Evolutionary conservation across 495 filamentous ascomycete species (phyloP).

Genomic region (Neurospora pannonica): DNA sequence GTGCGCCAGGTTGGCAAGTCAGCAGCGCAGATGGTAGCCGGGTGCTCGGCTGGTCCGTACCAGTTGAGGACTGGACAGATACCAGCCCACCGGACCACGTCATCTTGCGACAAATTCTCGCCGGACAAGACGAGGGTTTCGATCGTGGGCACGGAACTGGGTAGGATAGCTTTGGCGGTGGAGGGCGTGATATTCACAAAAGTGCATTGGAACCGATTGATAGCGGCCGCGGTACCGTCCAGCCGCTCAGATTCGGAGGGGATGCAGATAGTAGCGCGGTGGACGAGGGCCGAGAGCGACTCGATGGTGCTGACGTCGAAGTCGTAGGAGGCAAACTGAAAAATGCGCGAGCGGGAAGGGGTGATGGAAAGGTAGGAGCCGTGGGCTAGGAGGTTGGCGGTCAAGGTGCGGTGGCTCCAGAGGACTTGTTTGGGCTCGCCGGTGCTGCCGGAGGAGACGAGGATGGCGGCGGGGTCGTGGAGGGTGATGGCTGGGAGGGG

Average conservation of each 20-base stretch:
- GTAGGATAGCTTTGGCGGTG: slow-evolving; percentile 12
- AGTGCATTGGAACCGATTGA: slow-evolving; percentile 9
- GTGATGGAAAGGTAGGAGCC: slow-evolving; percentile 29
- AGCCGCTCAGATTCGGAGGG: slow-evolving; percentile 18
- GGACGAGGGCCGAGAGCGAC: slow-evolving; percentile 45
- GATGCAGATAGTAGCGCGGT: slow-evolving; percentile 27
- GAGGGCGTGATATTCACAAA: slow-evolving; percentile 18
- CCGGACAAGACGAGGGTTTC: slow-evolving; percentile 18
- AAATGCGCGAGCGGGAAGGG: slow-evolving; percentile 27
- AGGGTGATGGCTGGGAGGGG: neutral
- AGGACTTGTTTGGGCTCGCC: slow-evolving; percentile 36
- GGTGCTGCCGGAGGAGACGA: slow-evolving; percentile 14
- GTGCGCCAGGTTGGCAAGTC: neutral
- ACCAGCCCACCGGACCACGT: slow-evolving; percentile 8
- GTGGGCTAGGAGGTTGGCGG: slow-evolving; percentile 26
- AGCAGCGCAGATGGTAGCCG: slow-evolving; percentile 9
- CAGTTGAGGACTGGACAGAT: slow-evolving; percentile 16
- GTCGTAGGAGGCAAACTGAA: slow-evolving; percentile 51
- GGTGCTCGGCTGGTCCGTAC: slow-evolving; percentile 19
- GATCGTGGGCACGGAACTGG: slow-evolving; percentile 20
- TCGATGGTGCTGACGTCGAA: slow-evolving; percentile 51
- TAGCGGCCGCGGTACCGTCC: slow-evolving; percentile 5
- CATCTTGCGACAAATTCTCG: slow-evolving; percentile 14
- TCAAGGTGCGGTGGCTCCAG: slow-evolving; percentile 38
- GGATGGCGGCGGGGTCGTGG: slow-evolving; percentile 40